Base-by-base conservation (phyloP, 2,329 filamentous ascomycete species). In the Pseudogymnoascus sp. region DNA sequence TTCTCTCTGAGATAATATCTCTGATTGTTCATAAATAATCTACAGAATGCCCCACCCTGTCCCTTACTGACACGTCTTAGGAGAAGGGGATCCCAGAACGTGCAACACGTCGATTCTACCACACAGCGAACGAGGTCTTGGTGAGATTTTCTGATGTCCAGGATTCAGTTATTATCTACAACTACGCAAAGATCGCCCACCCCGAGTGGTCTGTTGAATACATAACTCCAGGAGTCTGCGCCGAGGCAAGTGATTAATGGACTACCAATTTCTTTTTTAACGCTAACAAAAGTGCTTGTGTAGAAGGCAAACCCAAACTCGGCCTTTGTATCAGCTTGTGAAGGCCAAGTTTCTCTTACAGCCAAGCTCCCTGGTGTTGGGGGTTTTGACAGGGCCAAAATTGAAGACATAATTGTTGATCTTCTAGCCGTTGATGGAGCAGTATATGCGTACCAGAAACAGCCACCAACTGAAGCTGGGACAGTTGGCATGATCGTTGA, bases 321-420 rank as follows among this genome's bases (percentile, higher is more conserved):
- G 5, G 66, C 68, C 21, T 65, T 69, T 42, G 71, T 73, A 21
- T 77, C 79, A 15, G 73, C 78, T 58, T 79, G 82, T 65, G 83
- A 86, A 72, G 84, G 82, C 15, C 81, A 85, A 68, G 70, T 85
- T 39, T 74, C 78, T 62, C 70, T 85, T 9, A 78, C 77, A n/a
- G 79, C 81, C 25, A 76, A 77, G 48, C 71, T 70, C 61, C 71
- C 70, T 12, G 48, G 64, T 15, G 62, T 63, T 29, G 64, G 29
- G 48, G 68, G 59, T 61, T 62, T 42, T 62, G 72, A 60, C 31
- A 66, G 29, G 63, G 66, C 58, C 63, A 72, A 51, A 58, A 76
- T 72, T 4, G 77, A 81, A 60, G 67, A 75, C 1, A 71, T 74
- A n/a, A 63, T 81, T 3, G 73, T 74, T 44, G 71, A 69, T 3